These are phyloP conservation scores for Gossypium schwendimanii DNA, from an alignment of 441 rosid species.

Conservation along the genomic window DNA sequence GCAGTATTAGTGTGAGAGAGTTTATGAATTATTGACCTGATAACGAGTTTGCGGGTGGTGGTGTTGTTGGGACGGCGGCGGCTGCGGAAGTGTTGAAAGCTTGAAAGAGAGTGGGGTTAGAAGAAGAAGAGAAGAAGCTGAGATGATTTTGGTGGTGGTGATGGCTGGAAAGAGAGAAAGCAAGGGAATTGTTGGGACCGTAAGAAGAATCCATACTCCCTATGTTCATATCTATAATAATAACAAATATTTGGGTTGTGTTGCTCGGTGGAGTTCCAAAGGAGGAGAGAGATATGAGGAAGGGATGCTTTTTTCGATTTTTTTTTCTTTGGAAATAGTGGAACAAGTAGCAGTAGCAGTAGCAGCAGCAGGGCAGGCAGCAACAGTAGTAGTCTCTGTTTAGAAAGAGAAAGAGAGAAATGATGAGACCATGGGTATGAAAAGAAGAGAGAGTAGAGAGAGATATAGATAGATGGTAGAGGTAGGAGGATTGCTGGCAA, in stretches of 20 bases:
- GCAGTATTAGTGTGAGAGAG: not conserved
- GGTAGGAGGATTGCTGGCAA: conserved; percentile 4
- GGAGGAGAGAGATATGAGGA: not conserved
- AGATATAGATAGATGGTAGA: conserved; percentile 52
- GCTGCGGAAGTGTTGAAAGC: conserved; percentile 19
- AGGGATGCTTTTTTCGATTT: not conserved
- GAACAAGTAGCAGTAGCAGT: conserved; percentile 2
- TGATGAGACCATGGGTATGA: not conserved
- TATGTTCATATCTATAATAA: conserved; percentile 12
- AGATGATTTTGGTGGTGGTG: conserved; percentile 10
- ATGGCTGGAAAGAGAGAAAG: conserved; percentile 62
- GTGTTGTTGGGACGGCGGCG: conserved; percentile 14
- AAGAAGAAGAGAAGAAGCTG: conserved; percentile 19
- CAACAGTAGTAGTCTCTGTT: not conserved
- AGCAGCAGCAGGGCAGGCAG: not conserved
- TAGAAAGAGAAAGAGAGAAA: not conserved
- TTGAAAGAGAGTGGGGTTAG: conserved; percentile 40
- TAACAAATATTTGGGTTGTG: not conserved
- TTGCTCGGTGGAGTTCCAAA: not conserved
- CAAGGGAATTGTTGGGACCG: conserved; percentile 52
- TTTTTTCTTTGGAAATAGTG: conserved; percentile 39
- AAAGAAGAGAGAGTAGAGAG: conserved; percentile 23
- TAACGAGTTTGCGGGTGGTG: not conserved
- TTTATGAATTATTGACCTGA: not conserved
- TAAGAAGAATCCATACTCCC: conserved; percentile 42